Evolutionary conservation across 129 eudicot genomes (phyloP), one percentile per base, ranked within the genome.

Genomic region (Arctium lappa): DNA sequence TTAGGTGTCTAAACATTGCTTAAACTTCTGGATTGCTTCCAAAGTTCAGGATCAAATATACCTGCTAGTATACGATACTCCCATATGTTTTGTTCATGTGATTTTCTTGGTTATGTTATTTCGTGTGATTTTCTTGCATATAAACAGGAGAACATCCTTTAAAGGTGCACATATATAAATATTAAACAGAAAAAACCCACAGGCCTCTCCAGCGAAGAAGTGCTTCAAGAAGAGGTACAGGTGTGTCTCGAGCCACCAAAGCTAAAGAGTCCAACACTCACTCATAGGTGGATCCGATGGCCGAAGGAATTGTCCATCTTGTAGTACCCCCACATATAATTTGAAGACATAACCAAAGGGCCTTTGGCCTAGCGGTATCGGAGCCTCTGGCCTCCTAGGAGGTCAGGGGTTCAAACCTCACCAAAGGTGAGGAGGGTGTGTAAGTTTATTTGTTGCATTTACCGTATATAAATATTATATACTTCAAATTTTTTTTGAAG

Each of bases 131-230:
- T 22, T 22, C 27, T 22, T 22, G 27, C 27, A 36, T 72, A 22
- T 22, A 22, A 22, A 22, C 27, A 22, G 27, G 27, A 22, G 27
- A 22, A 22, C 27, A 22, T 22, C 27, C 27, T 22, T 22, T 22
- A 22, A 22, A 22, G 27, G 27, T 22, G 27, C 27, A 22, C 27
- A 22, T 22, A 22, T 22, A 22, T 22, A 22, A 22, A 22, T 22
- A 44, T 77, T 79, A 46, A 60, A 16, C 16, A 32, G 53, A 63
- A 74, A 44, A 8, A 40, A 76, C 50, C 8, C 80, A 92, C 98
- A 88, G 91, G 82, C 92, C 98, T 90, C 98, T 88, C 98, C 98
- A 94, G 12, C 90, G 89, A 69, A 88, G 84, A 88, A 94, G 97
- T 27, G 95, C 98, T 84, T 94, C 98, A 75, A 94, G 78, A 78